Percentiles rank a stretch among this genome's conserved stretches.
Evolutionary conservation across 2,329 filamentous ascomycete genomes (phyloP).

Genomic region (Xylariaceae sp.): DNA sequence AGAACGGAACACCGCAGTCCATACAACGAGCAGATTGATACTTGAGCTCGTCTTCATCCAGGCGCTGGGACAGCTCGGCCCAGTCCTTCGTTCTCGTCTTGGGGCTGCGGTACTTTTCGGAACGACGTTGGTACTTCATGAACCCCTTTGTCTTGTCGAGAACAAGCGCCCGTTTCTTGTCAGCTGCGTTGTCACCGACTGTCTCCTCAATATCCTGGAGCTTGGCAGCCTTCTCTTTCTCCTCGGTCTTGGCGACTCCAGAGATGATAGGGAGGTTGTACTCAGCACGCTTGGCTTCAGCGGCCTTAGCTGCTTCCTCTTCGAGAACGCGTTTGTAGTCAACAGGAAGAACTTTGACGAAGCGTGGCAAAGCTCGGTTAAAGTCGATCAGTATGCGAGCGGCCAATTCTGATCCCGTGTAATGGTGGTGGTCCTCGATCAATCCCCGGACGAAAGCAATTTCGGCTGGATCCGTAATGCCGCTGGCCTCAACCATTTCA

Average conservation of each 20-base stretch:
- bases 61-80: conserved; percentile 82
- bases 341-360: conserved; percentile 88
- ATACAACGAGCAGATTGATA: conserved; percentile 96
- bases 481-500: conserved; percentile 92
- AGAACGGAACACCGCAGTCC: conserved; percentile 98
- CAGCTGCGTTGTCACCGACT: conserved; percentile 75
- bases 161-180: conserved; percentile 87
- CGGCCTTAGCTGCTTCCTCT: conserved; percentile 82
- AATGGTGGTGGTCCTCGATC: conserved; percentile 96
- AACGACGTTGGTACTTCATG: conserved; percentile 92
- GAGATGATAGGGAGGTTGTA: conserved; percentile 77
- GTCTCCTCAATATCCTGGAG: conserved; percentile 88
- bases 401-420: conserved; percentile 92
- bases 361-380: conserved; percentile 82
- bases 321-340: conserved; percentile 93
- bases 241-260: conserved; percentile 62
- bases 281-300: conserved; percentile 78
- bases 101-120: conserved; percentile 87
- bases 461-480: conserved; percentile 80
- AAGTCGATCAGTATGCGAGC: conserved; percentile 95
- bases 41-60: conserved; percentile 93
- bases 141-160: conserved; percentile 98
- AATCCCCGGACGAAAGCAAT: conserved; percentile 87
- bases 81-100: conserved; percentile 87
- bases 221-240: conserved; percentile 61